Evolutionary conservation across 257 asterid species (phyloP), one percentile per base, ranked within the genome.

Genomic region (Gentiana macrophylla): DNA sequence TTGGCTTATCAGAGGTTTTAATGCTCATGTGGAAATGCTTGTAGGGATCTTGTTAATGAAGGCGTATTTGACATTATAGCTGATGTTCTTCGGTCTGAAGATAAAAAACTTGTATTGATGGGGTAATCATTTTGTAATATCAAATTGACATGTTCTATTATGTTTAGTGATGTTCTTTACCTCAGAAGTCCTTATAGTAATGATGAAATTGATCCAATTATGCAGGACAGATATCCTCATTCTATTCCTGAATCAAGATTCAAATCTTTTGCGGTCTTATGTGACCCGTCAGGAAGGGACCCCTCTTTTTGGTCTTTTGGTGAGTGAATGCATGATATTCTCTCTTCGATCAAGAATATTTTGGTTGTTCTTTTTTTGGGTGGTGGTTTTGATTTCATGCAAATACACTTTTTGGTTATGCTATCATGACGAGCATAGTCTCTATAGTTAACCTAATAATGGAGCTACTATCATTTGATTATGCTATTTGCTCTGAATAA

Each of bases 221-320:
- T 88, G 87, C 93, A 91, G 98, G 90, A 83, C 94, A 83, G 95
- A 87, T 77, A 85, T 91, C 77, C 89, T 91, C 69, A 74, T 84
- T 76, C 86, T 79, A 68, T 80, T 77, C 68, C 78, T 84, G 82
- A 83, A 79, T 71, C 87, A 81, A 65, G 98, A 91, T 68, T 62
- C 97, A 50, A 84, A 74, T 69, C 86, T 91, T 52, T 67, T 91
- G 74, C 98, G 98, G 9, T 70, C 85, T 57, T 73, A 83, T 74
- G 86, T 83, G 35, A 66, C 79, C 66, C 81, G 78, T 67, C 90
- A 73, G 67, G 98, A 87, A 65, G 95, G 93, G 63, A 76, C 62
- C 55, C 65, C 67, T 54, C 82, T 91, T 52, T 81, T 91, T 74
- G 94, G 93, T 56, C 82, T 87, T 68, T 69, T 91, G 94, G 97